Percentiles rank a stretch among this genome's conserved stretches.
Conservation (phyloP, 495 filamentous ascomycete species). For the Neurospora sp. region DNA sequence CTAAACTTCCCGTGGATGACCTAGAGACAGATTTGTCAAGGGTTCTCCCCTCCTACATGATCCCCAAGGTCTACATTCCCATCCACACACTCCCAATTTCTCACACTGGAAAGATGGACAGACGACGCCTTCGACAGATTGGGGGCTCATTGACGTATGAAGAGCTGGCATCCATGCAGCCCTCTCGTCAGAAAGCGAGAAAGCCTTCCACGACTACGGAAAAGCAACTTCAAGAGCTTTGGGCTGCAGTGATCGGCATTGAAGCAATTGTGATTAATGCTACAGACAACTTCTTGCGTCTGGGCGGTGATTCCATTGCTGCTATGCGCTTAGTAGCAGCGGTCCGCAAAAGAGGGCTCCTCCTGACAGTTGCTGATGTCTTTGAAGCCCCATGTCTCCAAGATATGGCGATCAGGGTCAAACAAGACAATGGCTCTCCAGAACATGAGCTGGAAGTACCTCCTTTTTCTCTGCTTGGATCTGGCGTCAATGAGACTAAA, state of each 20-base stretch:
- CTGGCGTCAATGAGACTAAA: not conserved
- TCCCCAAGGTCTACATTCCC: slow-evolving; percentile 32
- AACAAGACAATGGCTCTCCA: not conserved
- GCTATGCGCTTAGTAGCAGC: slow-evolving; percentile 48
- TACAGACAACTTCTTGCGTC: slow-evolving; percentile 21
- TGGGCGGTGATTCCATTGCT: slow-evolving; percentile 22
- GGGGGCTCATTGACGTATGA: not conserved
- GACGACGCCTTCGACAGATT: slow-evolving; percentile 30
- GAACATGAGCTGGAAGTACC: not conserved
- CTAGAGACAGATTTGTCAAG: slow-evolving; percentile 11
- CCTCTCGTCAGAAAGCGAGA: slow-evolving; percentile 1
- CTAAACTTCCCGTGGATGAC: not conserved
- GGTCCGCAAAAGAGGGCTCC: slow-evolving; percentile 36
- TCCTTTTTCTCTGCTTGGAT: not conserved
- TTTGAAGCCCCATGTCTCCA: slow-evolving; percentile 40
- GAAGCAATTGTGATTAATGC: slow-evolving; percentile 5
- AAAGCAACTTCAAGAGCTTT: slow-evolving; percentile 4
- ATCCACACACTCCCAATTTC: slow-evolving; percentile 25
- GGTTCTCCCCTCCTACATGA: slow-evolving; percentile 43
- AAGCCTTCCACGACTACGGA: slow-evolving; percentile 5
- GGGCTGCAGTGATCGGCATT: slow-evolving; percentile 6
- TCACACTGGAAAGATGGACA: slow-evolving; percentile 41
- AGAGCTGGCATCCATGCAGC: slow-evolving; percentile 1
- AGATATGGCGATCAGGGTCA: slow-evolving; percentile 24
- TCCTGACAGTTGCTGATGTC: slow-evolving; percentile 42